Percentiles rank a stretch among this genome's conserved stretches.
Evolutionary conservation across 306 rosid species (phyloP).

Genomic region (Cajanus cajan): DNA sequence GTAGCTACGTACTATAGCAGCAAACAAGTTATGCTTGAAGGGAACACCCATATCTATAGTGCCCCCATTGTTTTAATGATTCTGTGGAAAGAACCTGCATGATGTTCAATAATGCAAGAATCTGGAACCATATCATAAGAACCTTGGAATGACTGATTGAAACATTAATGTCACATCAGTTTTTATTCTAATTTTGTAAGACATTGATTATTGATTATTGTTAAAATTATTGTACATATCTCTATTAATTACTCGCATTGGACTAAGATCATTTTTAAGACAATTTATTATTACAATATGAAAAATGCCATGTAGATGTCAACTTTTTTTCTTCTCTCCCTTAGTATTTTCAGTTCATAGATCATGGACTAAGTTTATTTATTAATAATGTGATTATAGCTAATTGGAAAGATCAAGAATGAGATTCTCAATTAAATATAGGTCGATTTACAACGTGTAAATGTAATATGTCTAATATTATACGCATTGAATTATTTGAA

Average conservation of each 20-base stretch:
- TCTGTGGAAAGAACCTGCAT: background rate
- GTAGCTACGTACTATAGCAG: background rate
- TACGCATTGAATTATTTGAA: background rate
- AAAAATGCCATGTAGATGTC: too few relatives aligned
- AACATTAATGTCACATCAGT: background rate
- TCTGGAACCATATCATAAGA: conserved; percentile 25
- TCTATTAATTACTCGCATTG: too few relatives aligned
- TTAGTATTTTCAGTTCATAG: too few relatives aligned
- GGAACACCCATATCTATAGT: background rate
- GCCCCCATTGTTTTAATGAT: background rate
- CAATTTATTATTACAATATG: background rate
- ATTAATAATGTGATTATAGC: too few relatives aligned
- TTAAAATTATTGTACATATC: background rate
- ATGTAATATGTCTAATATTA: too few relatives aligned
- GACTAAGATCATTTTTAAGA: background rate
- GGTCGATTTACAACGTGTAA: too few relatives aligned
- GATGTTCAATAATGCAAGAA: conserved; percentile 16
- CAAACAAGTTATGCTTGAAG: conserved; percentile 9
- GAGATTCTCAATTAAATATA: too few relatives aligned
- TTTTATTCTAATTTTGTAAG: background rate
- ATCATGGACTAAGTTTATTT: too few relatives aligned
- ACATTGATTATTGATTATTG: conserved; percentile 4
- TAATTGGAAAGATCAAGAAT: too few relatives aligned
- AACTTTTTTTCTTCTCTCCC: too few relatives aligned
- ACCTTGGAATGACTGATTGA: background rate